phyloP scores from a whole-genome alignment of 495 filamentous ascomycete species.

The Xylaria nigripes region DNA sequence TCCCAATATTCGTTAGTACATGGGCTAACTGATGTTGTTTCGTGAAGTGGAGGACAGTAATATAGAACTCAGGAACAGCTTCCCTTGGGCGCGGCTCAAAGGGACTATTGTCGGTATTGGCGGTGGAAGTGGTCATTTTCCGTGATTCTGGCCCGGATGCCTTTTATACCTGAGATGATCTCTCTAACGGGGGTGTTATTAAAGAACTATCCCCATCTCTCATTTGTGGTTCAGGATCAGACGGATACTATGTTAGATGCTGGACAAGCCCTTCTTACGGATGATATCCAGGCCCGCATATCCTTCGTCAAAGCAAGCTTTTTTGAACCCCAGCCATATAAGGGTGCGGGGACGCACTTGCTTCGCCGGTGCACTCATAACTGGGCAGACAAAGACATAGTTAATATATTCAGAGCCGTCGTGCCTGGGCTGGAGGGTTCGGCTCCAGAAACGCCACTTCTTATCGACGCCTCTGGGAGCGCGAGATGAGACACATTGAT shows the following conservation, averaged over 20 bases:
- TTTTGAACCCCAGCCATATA: constrained; percentile 24
- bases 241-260: too few species aligned
- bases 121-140: constrained; percentile 18
- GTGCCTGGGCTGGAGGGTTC: constrained; percentile 17
- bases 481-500: constrained; percentile 16
- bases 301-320: constrained; percentile 10
- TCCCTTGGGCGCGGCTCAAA: constrained; percentile 17
- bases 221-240: not conserved
- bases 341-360: constrained; percentile 15
- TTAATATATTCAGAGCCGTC: constrained; percentile 19
- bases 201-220: not conserved
- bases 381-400: constrained; percentile 15
- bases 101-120: constrained; percentile 23
- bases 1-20: too few species aligned
- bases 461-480: constrained; percentile 20
- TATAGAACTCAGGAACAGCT: constrained; percentile 13
- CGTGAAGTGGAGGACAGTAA: not conserved
- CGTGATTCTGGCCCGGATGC: constrained; percentile 15
- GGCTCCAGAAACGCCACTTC: constrained; percentile 14
- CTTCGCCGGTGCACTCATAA: constrained; percentile 27
- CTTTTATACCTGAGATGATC: too few species aligned
- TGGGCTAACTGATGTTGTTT: too few species aligned
- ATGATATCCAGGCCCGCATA: too few species aligned
- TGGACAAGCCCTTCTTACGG: too few species aligned
- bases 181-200: too few species aligned